Evolutionary conservation across 139 green algal genomes (phyloP), one percentile per base, ranked within the genome.

Genomic region (Zygnema circumcarinatum): DNA sequence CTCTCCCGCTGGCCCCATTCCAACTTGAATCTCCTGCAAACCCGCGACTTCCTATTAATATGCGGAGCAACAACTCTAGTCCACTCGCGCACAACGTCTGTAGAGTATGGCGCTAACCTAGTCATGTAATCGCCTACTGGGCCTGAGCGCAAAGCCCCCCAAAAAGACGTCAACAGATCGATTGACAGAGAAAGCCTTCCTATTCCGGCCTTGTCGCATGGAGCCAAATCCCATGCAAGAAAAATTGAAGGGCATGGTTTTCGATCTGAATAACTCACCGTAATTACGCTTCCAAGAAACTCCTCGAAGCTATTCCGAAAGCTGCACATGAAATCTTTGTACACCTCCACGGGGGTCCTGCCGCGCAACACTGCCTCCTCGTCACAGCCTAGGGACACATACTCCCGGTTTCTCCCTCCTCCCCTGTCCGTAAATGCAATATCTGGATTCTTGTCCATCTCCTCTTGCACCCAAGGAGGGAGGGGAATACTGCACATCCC

Each of bases 351-450:
- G 1, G 97, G 97, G 22, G 96, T 97, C 20, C 96, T 92, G 22
- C 96, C 95, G 67, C 87, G 88, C 67, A 99, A 96, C 38, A 98
- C 87, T 2, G 93, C 94, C 68, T 93, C 87, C 33, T 95, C 83
- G 79, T 98, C 96, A 78, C 94, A 97, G n/a, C 95, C 96, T 3
- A 99, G 87, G 25, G 94, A 97, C 0, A 99, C 84, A 93, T 94
- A 99, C 91, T 99, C 97, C 56, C 90, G 88, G 92, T 99, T 99
- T 32, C 96, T 91, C 52, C 93, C 84, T 22, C 96, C 95, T 21
- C 89, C 76, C 87, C 92, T 92, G 91, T 99, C 97, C 25, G 96
- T 99, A 93, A 96, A 99, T 67, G 96, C 98, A 56, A 99, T 96
- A 88, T 99, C 97, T 11, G 94, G 94, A 85, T 99, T 94, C 40